Base-by-base conservation (phyloP, 1,284 basidiomycete species). In the Moesziomyces sp. region DNA sequence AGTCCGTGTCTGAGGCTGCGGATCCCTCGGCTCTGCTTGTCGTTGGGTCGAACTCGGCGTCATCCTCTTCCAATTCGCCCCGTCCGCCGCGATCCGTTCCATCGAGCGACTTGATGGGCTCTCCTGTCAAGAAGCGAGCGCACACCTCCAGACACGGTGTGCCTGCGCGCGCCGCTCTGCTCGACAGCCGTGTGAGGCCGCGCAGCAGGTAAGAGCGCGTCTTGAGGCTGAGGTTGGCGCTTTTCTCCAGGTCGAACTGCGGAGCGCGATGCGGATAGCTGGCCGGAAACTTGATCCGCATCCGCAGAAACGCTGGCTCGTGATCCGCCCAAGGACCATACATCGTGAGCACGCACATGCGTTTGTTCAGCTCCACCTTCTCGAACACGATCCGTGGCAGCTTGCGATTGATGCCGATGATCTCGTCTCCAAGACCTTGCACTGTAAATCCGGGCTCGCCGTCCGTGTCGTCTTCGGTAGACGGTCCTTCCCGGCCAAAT, bases 241-340 rank as follows among this genome's bases (percentile, higher is more conserved):
- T 80, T 53, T 73, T 74, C 40, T 84, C 82, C 16, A 84, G 73
- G 18, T 84, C 77, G 55, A 78, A 80, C 13, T 66, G 57, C 19
- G 80, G 79, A 35, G 77, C 52, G 24, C 69, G 48, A 38, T 50
- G 54, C 2, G 82, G 82, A 46, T 84, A 84, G 21, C 38, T 35
- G 0, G 52, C n/a, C 3, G 82, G 80, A 45, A 81, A 83, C 30
- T 47, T 58, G 56, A 83, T 70, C 50, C 61, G 57, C 50, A 83
- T 67, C 13, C 82, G 80, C 40, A 84, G 24, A 52, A 80, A 83
- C 1, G 76, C 78, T 7, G 74, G 73, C 35, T 66, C 62, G 49
- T 70, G 60, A 28, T 78, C 67, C 4, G 74, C 79, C 81, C 82
- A 83, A 0, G 81, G 82, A 0, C 82, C 82, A 49, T 82, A 81